These are phyloP conservation scores for Xerocomus brunneocitrinus DNA, from an alignment of 768 basidiomycete genomes.

Conservation along the genomic window DNA sequence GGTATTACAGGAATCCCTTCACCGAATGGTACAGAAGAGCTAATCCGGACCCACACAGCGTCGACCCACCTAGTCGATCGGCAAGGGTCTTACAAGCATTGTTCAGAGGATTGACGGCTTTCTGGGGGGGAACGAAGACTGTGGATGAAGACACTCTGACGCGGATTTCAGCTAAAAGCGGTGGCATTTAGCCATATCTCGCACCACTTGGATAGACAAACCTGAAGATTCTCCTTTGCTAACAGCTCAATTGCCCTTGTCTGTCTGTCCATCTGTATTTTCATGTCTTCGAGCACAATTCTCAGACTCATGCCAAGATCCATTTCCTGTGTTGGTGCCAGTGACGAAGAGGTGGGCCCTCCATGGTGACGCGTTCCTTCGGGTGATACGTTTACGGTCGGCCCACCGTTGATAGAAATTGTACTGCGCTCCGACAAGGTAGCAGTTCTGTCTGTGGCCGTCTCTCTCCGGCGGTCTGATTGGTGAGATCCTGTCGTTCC, in stretches of 20 bases:
- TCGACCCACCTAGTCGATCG: neutral
- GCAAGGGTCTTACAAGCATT: neutral
- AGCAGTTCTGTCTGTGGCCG: slow-evolving; percentile 8
- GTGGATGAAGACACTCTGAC: slow-evolving; percentile 12
- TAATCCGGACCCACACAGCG: neutral
- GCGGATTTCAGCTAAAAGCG: slow-evolving; percentile 14
- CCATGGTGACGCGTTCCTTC: slow-evolving; percentile 13
- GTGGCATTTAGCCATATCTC: slow-evolving; percentile 5
- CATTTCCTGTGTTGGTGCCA: slow-evolving; percentile 16
- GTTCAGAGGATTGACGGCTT: slow-evolving; percentile 13
- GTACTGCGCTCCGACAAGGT: slow-evolving; percentile 12
- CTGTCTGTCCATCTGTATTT: slow-evolving; percentile 47
- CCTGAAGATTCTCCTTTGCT: slow-evolving; percentile 46
- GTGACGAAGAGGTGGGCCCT: slow-evolving; percentile 8
- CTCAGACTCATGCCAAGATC: slow-evolving; percentile 25
- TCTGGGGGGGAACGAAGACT: slow-evolving; percentile 8
- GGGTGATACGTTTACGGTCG: slow-evolving; percentile 3
- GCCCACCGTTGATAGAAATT: slow-evolving; percentile 6
- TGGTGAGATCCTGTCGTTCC: slow-evolving; percentile 10
- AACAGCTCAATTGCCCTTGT: slow-evolving; percentile 39
- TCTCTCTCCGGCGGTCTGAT: slow-evolving; percentile 12
- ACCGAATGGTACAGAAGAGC: neutral
- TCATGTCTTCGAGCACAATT: slow-evolving; percentile 42
- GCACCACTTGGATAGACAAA: slow-evolving; percentile 14
- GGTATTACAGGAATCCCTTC: neutral